Evolutionary conservation across 768 basidiomycete genomes (phyloP).

Genomic region (Exidia glandulosa): DNA sequence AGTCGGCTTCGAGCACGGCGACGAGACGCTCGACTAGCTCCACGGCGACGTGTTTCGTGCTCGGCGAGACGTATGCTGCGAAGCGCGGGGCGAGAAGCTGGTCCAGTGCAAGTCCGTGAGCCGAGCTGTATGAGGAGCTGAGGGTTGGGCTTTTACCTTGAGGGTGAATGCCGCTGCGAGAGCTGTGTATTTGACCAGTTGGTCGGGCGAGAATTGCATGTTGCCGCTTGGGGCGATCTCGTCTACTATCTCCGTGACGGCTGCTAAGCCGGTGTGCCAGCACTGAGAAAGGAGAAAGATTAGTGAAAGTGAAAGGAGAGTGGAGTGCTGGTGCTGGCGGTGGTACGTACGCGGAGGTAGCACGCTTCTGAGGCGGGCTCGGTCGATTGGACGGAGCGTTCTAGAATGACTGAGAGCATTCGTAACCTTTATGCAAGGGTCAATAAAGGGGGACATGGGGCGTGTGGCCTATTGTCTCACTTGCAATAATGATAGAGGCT

Average conservation of each 20-base stretch:
- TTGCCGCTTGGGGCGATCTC: background rate
- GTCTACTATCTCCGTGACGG: background rate
- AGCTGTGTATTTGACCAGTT: background rate
- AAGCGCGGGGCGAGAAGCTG: background rate
- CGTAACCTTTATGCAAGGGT: background rate
- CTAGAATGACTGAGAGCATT: background rate
- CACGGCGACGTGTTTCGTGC: background rate
- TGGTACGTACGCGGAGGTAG: background rate
- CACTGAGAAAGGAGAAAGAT: background rate
- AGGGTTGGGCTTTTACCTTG: too few species aligned
- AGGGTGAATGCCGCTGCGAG: background rate
- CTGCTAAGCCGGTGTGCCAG: background rate
- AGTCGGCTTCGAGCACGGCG: background rate
- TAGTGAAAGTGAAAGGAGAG: too few species aligned
- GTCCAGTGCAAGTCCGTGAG: background rate
- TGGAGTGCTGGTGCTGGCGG: too few species aligned
- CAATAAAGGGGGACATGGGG: background rate
- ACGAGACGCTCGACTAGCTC: background rate
- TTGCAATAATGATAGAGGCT: background rate
- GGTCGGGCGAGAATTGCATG: background rate
- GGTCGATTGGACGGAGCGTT: background rate
- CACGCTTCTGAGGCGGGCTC: background rate
- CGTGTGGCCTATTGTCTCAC: background rate
- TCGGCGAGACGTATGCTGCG: background rate
- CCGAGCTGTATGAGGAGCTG: too few species aligned